Evolutionary conservation across 768 basidiomycete species (phyloP), one percentile per base, ranked within the genome.

Genomic region (Leccinum subgranulosum): DNA sequence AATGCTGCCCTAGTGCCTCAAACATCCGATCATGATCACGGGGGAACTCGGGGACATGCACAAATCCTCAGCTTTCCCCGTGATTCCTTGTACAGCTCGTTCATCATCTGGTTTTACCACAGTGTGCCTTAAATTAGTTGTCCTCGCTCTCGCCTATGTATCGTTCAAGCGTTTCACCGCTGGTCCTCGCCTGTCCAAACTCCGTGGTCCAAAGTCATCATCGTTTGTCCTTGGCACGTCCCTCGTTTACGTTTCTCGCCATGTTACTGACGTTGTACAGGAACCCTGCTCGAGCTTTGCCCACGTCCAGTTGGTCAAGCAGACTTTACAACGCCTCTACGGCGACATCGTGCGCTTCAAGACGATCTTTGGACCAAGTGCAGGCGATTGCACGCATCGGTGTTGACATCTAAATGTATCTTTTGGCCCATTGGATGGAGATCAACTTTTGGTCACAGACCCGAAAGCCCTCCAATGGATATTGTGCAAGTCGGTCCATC

Each of bases 381-480:
- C n/a, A 12, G 25, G 8, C 17, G 14, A n/a, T 9, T 3, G 12
- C 12, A 15, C 9, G 3, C 41, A 55, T 49, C 28, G 7, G 19
- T 9, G 8, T 17, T 31, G 6, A 6, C 21, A 4, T 49, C 58
- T 49, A 14, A 52, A 69, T 68, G 36, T 21, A 36, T 51, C n/a
- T 39, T 31, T 34, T 10, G 5, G 21, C 51, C 23, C 27, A 47
- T 50, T 43, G 15, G 53, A 80, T 81, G 75, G 74, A 60, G 75
- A 81, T 55, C 70, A 75, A 27, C 75, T 82, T 17, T 63, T 81
- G 33, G 61, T 82, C 4, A 68, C 78, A 6, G 81, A 83, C 64
- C 75, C 79, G 5, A 82, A 83, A 60, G 80, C 79, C 6, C 45
- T 75, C 0, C 71, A 68, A 36, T 62, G 63, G 52, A 72, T 82